Evolutionary conservation across 2,329 filamentous ascomycete genomes (phyloP), one percentile per base, ranked within the genome.

Genomic region (Arthroderma sp.): DNA sequence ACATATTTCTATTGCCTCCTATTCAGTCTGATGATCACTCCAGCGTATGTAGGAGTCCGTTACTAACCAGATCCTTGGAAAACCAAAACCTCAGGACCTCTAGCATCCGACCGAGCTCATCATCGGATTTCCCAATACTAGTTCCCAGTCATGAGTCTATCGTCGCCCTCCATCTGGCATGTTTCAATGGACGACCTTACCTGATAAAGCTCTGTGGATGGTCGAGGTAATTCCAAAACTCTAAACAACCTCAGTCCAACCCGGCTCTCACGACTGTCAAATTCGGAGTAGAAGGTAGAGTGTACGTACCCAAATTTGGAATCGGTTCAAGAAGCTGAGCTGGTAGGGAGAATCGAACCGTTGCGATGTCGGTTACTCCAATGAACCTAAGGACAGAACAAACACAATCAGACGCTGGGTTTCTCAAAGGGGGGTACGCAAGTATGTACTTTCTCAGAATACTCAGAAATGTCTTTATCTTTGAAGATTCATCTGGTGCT

Each of bases 201-300:
- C 72, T 77, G 51, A 76, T 75, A 61, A 98, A 95, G 40, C 88
- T 86, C 64, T 94, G 93, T 22, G 89, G 89, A 55, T 87, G 78
- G 66, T 98, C 91, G 61, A 98, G 74, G 60, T 98, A 98, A 59
- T 93, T 93, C 91, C 91, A 98, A 69, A 96, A 98, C 70, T 98
- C 91, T 78, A 56, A 43, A 33, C 8, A 29, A 6, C 7, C 32
- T 48, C 11, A 46, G 46, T 28, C 29, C 32, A 37, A 27, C 40
- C 41, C 15, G 15, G 15, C 15, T 22, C 15, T 22, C 15, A 22
- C 3, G 15, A 22, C 15, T 22, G 29, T 7, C 10, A 38, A 27
- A 31, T 15, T 29, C 29, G 29, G 29, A 28, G 29, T 30, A 38
- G 6, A 28, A 36, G 6, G 6, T 27, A 29, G 11, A 10, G 15